Base-by-base conservation (phyloP, 371 early-diverging fungal species). In the Mucor lusitanicus region DNA sequence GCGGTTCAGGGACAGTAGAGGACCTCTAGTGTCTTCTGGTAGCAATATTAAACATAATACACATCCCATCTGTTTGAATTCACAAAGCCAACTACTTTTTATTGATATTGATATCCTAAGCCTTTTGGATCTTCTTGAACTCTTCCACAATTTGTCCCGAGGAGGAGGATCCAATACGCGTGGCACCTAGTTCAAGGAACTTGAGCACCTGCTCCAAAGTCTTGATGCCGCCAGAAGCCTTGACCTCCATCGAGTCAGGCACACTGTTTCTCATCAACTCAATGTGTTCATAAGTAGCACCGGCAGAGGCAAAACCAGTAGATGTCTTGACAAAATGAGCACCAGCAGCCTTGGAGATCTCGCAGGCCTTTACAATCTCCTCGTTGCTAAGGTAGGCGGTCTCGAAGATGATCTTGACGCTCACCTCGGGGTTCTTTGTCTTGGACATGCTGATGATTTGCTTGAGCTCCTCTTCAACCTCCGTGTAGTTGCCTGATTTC, bases 311-410 rank as follows among this genome's bases (percentile, higher is more conserved):
- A 66, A 89, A 89, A 3, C 90, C 90, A 15, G 90, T 88, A 7
- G 88, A 87, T 2, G 90, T 89, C 79, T 89, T 89, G 61, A 89
- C 90, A 59, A 86, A 89, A 23, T 89, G 84, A 8, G 89, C 88
- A 35, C 90, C 88, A 6, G 89, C 88, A 21, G 80, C 78, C 28
- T 78, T 75, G 0, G 82, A 64, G 8, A 84, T 65, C 65, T 75
- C 69, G 66, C 90, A 88, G 0, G 87, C 88, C 23, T 71, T 63
- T 6, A 79, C 68, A 59, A 86, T 89, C 59, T 89, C 86, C 11
- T 83, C 88, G 7, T 87, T 80, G 17, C 80, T 86, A 17, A 89
- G 75, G 57, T 88, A 79, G 27, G 86, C 85, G 44, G 84, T 88
- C 65, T 89, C 90, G 44, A 89, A 86, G 7, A 89, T 89, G 27